phyloP scores from a whole-genome alignment of 352 stramenopile genomes.

The Globisporangium splendens region DNA sequence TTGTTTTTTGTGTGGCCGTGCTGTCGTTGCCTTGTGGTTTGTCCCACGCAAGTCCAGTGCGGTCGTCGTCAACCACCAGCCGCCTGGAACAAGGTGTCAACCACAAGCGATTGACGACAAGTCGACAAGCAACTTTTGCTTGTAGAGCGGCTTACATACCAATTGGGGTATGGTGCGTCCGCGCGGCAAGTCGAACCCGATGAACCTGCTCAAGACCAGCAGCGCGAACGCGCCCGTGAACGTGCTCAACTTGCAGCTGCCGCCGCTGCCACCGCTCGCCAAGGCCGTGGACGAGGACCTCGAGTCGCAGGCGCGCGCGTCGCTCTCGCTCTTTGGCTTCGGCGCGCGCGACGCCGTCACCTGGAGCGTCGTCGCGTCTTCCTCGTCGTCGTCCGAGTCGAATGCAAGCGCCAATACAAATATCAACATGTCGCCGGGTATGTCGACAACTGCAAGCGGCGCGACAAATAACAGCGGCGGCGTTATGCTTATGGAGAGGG shows the following conservation, averaged over 20 bases:
- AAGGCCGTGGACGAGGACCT: constrained; percentile 48
- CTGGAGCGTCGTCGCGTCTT: constrained; percentile 46
- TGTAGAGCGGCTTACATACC: too few relatives aligned
- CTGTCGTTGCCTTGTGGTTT: too few relatives aligned
- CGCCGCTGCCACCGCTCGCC: constrained; percentile 26
- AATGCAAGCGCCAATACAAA: constrained; percentile 3
- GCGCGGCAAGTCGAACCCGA: constrained; percentile 38
- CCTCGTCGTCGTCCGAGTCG: constrained; percentile 1
- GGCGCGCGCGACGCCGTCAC: constrained; percentile 49
- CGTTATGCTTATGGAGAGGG: constrained; percentile 50
- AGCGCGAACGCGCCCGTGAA: constrained; percentile 8
- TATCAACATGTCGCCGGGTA: not conserved
- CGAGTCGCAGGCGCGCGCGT: constrained; percentile 55
- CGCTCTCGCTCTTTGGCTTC: constrained; percentile 73
- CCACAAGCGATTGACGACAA: too few relatives aligned
- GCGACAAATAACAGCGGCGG: constrained; percentile 16
- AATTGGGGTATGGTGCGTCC: constrained; percentile 14
- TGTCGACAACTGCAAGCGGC: constrained; percentile 6
- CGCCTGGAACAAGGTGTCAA: too few relatives aligned
- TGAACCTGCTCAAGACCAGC: constrained; percentile 14
- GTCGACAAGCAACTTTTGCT: too few relatives aligned
- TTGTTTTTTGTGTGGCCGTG: too few relatives aligned
- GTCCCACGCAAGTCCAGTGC: too few relatives aligned
- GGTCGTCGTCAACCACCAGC: too few relatives aligned
- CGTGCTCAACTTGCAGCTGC: constrained; percentile 34